A percentile compares a stretch with the other conserved stretches of the same genome.
Evolutionary conservation across 805 yeast genomes (phyloP).

Genomic region (Komagataella phaffii): DNA sequence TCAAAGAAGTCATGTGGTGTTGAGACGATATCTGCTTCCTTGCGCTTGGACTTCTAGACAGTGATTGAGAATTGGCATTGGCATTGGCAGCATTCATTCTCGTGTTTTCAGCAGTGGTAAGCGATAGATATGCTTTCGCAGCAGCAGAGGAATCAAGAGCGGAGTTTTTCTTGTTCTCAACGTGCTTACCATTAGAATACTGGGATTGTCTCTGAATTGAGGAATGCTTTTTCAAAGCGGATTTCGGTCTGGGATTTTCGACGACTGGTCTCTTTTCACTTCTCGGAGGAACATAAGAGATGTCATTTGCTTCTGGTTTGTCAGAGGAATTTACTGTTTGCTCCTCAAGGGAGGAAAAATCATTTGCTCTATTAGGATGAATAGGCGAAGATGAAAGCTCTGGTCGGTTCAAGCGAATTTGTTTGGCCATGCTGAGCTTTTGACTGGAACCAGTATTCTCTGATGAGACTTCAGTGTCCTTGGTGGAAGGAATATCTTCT

Average conservation of each 20-base stretch:
- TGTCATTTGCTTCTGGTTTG: not conserved
- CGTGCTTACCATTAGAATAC: constrained; percentile 2
- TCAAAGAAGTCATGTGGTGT: not conserved
- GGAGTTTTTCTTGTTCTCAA: not conserved
- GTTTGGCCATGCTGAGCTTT: constrained; percentile 28
- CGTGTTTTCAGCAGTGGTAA: constrained; percentile 72
- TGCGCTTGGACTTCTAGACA: constrained; percentile 1
- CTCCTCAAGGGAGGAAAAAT: not conserved
- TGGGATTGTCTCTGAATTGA: constrained; percentile 4
- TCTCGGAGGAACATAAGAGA: constrained; percentile 16
- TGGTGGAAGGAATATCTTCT: not conserved
- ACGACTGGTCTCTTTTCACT: not conserved
- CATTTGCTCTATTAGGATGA: not conserved
- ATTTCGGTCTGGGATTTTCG: constrained; percentile 17
- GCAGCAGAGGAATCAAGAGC: constrained; percentile 26
- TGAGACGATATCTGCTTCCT: not conserved
- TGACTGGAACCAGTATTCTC: constrained; percentile 3
- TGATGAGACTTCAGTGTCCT: not conserved
- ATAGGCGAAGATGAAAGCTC: constrained; percentile 2
- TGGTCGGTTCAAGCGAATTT: constrained; percentile 27
- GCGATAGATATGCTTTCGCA: constrained; percentile 48
- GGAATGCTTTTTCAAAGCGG: constrained; percentile 29
- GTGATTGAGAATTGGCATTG: not conserved
- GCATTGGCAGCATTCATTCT: constrained; percentile 39
- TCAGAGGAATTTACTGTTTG: not conserved